Evolutionary conservation across 805 yeast species (phyloP).

Genomic region (Yarrowia porcina): DNA sequence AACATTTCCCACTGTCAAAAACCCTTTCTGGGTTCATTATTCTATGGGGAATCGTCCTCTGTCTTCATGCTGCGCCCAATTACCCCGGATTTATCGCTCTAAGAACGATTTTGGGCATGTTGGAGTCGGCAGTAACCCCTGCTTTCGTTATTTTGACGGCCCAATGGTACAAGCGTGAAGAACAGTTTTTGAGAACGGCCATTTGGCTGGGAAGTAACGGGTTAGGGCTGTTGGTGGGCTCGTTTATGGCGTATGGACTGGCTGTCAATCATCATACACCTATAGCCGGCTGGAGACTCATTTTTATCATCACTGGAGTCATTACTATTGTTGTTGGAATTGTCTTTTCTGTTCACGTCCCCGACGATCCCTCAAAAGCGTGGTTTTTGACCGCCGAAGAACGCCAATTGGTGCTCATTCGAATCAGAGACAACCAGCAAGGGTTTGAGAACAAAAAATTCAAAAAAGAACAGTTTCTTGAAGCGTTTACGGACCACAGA

Average conservation of each 20-base stretch:
- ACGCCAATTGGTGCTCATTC: conserved; percentile 47
- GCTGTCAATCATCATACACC: conserved; percentile 38
- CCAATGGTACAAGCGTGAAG: conserved; percentile 52
- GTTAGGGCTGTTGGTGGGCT: conserved; percentile 47
- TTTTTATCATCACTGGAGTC: conserved; percentile 56
- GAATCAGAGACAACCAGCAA: conserved; percentile 52
- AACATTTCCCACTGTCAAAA: conserved; percentile 56
- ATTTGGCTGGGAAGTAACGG: conserved; percentile 47
- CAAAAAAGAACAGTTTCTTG: conserved; percentile 52
- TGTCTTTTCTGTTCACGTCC: conserved; percentile 39
- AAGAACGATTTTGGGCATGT: conserved; percentile 51
- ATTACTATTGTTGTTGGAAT: conserved; percentile 45
- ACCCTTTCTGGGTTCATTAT: conserved; percentile 48
- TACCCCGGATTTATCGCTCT: conserved; percentile 48
- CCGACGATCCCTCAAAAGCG: conserved; percentile 52
- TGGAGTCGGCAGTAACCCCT: conserved; percentile 56
- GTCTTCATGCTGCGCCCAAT: conserved; percentile 49
- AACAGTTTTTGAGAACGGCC: conserved; percentile 47
- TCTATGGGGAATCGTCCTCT: conserved; percentile 61
- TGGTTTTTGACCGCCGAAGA: conserved; percentile 49
- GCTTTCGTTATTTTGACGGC: conserved; percentile 54
- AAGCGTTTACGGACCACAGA: conserved; percentile 49
- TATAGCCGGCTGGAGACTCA: conserved; percentile 50
- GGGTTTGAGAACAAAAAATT: conserved; percentile 54
- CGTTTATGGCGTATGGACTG: conserved; percentile 49